Conservation (phyloP, 1,284 basidiomycete genomes). For the Boletus smithii region DNA sequence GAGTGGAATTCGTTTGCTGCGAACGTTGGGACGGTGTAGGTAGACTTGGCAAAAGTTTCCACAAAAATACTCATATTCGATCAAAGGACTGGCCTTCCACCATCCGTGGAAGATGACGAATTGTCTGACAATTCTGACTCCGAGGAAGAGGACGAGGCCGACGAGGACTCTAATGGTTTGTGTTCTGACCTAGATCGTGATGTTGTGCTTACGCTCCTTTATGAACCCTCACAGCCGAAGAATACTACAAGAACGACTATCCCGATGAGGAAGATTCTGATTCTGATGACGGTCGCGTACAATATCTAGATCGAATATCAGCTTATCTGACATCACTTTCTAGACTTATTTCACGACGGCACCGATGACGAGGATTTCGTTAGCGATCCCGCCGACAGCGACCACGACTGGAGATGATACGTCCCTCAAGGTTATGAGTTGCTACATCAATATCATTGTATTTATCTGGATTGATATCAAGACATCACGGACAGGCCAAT, state of each 20-base stretch:
- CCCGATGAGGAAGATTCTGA: conserved; percentile 64
- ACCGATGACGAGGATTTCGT: conserved; percentile 25
- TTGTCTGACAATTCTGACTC: conserved; percentile 51
- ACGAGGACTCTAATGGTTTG: conserved; percentile 78
- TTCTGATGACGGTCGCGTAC: conserved; percentile 42
- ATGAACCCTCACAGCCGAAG: conserved; percentile 53
- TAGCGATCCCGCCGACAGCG: conserved; percentile 21
- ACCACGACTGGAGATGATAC: conserved; percentile 30
- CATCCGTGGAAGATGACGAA: conserved; percentile 45
- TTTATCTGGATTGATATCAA: conserved; percentile 24
- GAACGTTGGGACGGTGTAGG: conserved; percentile 67
- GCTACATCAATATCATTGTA: conserved; percentile 20
- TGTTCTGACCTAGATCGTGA: background rate
- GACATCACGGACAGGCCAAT: conserved; percentile 18
- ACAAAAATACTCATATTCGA: conserved; percentile 7
- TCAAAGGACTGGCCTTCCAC: conserved; percentile 60
- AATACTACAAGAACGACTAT: conserved; percentile 79
- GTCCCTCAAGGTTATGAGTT: conserved; percentile 1
- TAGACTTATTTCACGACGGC: conserved; percentile 29
- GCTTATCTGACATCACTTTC: conserved; percentile 1
- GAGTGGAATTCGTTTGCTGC: conserved; percentile 52
- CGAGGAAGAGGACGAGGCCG: conserved; percentile 69
- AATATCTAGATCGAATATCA: background rate
- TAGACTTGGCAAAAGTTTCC: conserved; percentile 6
- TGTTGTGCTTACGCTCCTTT: conserved; percentile 1